Evolutionary conservation across 495 filamentous ascomycete species (phyloP), one percentile per base, ranked within the genome.

Genomic region (Saxispiralis lemnorum): DNA sequence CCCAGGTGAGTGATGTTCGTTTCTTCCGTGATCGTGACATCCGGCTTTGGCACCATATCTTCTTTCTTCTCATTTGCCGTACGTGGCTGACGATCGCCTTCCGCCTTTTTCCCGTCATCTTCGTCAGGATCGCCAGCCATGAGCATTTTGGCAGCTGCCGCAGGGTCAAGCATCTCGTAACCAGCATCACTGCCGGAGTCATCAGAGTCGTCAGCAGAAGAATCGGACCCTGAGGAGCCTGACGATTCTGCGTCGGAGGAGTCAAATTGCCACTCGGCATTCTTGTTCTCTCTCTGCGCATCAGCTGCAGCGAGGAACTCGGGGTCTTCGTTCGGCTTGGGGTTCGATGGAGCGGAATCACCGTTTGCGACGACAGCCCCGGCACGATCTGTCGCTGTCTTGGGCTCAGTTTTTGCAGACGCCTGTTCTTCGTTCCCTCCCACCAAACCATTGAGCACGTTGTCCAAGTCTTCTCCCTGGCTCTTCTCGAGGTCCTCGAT

Each of bases 121-220:
- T 88, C 86, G 37, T 84, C 80, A 6, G 73, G 79, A 64, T 75
- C 81, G 39, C 70, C 76, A 47, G 72, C 66, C 84, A 94, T 88
- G 20, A 94, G 65, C 30, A 88, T 72, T 9, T 75, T 72, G 1
- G 80, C 81, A 50, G 82, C 76, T 56, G 89, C 83, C 56, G 81
- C 81, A 11, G 81, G 70, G 38, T 73, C 77, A 14, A 92, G 67
- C 20, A 83, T 68, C 12, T 75, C 68, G 46, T 83, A 83, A 38
- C 75, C 71, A 43, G 77, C 77, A n/a, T 76, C 75, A 17, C 72
- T 76, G 9, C 38, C 47, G 10, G 44, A 44, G 21, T 79, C 79
- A 28, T 28, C 24, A 5, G 67, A 70, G 37, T 69, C 67, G 15
- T 65, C 66, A 5, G 24, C 4, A 16, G 68, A 66, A 3, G 68